phyloP scores from a whole-genome alignment of 1,139 yeast genomes.

The Candida glucosophila region DNA sequence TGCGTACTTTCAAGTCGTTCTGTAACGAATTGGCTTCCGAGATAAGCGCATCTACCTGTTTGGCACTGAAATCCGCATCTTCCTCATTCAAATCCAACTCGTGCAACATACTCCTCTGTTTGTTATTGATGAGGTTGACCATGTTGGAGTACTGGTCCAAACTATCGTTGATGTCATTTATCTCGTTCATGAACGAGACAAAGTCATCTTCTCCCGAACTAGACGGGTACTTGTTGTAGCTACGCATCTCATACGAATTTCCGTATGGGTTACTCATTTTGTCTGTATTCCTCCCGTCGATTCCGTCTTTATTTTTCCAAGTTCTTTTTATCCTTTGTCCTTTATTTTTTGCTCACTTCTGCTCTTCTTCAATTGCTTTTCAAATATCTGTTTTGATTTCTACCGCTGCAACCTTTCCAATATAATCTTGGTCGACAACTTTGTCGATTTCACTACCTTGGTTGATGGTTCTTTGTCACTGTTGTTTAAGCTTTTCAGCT shows the following conservation, averaged over 20 bases:
- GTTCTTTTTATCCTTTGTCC: too few relatives aligned
- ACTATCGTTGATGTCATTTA: slow-evolving; percentile 73
- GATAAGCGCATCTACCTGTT: slow-evolving; percentile 69
- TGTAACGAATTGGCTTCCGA: slow-evolving; percentile 78
- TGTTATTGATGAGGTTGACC: slow-evolving; percentile 68
- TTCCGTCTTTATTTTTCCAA: too few relatives aligned
- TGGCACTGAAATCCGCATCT: slow-evolving; percentile 60
- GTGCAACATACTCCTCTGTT: slow-evolving; percentile 76
- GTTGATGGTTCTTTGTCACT: too few relatives aligned
- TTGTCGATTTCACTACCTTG: too few relatives aligned
- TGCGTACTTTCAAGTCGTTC: slow-evolving; percentile 61
- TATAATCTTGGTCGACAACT: too few relatives aligned
- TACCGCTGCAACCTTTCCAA: too few relatives aligned
- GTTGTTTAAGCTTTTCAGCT: too few relatives aligned
- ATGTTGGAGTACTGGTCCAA: slow-evolving; percentile 73
- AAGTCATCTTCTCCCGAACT: slow-evolving; percentile 42
- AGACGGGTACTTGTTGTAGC: slow-evolving; percentile 19
- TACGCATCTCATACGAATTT: slow-evolving; percentile 27
- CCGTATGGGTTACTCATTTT: slow-evolving; percentile 22
- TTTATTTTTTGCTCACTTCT: too few relatives aligned
- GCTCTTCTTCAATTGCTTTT: too few relatives aligned
- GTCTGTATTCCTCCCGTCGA: too few relatives aligned
- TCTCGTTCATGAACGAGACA: slow-evolving; percentile 72
- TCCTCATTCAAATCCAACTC: slow-evolving; percentile 73
- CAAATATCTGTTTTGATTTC: too few relatives aligned